These are phyloP conservation scores for Ophiocordyceps camponoti-floridani DNA, from an alignment of 2,329 filamentous ascomycete species.

Conservation along the genomic window DNA sequence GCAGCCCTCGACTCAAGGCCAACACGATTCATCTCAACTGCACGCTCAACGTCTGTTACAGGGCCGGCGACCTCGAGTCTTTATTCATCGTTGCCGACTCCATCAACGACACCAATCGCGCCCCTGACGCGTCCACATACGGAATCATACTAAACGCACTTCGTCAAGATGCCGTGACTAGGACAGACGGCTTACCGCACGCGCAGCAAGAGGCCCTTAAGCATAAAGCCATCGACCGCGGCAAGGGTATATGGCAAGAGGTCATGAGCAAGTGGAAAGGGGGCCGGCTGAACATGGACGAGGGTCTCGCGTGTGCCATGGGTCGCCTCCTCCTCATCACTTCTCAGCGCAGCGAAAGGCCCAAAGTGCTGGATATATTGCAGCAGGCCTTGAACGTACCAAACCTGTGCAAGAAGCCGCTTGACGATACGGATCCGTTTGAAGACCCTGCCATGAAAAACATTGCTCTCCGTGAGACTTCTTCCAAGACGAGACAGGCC, in stretches of 20 bases:
- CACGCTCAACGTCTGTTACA: conserved; percentile 64
- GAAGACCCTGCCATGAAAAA: conserved; percentile 7
- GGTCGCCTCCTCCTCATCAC: conserved; percentile 56
- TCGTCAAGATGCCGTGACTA: conserved; percentile 17
- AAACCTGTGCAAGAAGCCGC: conserved; percentile 22
- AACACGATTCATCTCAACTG: conserved; percentile 78
- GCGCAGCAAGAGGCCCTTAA: conserved; percentile 16
- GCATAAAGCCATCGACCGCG: conserved; percentile 40
- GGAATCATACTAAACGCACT: conserved; percentile 70
- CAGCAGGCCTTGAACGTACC: conserved; percentile 68
- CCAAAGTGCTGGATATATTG: conserved; percentile 58
- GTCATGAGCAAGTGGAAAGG: conserved; percentile 58
- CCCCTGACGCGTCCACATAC: conserved; percentile 56
- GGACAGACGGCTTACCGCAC: conserved; percentile 8
- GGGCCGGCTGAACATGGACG: conserved; percentile 56
- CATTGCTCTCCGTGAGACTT: conserved; percentile 4
- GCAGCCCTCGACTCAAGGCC: conserved; percentile 44
- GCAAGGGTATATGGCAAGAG: conserved; percentile 64
- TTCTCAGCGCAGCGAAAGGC: conserved; percentile 37
- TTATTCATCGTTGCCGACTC: conserved; percentile 62
- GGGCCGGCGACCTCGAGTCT: conserved; percentile 57
- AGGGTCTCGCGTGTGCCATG: conserved; percentile 66
- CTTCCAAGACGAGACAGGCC: conserved; percentile 15
- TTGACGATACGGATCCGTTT: conserved; percentile 4
- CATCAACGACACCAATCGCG: conserved; percentile 43